Evolutionary conservation across 2,329 filamentous ascomycete species (phyloP), one percentile per base, ranked within the genome.

Genomic region (Aspergillus cejpii): DNA sequence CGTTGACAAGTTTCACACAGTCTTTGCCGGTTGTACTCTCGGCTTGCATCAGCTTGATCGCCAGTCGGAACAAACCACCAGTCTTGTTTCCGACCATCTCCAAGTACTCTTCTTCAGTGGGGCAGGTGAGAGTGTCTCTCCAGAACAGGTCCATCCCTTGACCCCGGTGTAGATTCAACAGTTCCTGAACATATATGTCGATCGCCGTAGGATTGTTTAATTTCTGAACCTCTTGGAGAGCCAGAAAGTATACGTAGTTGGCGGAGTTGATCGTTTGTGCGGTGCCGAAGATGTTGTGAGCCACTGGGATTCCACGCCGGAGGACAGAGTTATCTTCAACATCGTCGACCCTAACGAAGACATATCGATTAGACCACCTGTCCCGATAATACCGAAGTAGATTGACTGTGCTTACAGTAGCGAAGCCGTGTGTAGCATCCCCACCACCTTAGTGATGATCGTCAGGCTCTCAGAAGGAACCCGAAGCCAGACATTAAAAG

Each of bases 1-100:
- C 54, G 44, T 71, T 94, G 60, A 94, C 87, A 14, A 98, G 80
- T 14, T 87, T 61, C 12, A 71, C 67, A 41, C 68, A 71, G 49
- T 74, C 68, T 38, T 59, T 65, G n/a, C 50, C 62, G 2, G 64
- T 59, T 6, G 48, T 46, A 37, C 64, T 67, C 43, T 71, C 67
- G 3, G 66, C 65, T 48, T 70, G 66, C 71, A 74, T 74, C 12
- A 75, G 51, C 44, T 71, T 68, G 11, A 69, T 60, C 1, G 69
- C 67, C 6, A 75, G 57, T 8, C 69, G 60, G 54, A 75, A 74
- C 8, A 75, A 55, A 3, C 69, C 72, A 3, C 72, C 72, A 0
- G 72, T 75, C 48, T 75, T 74, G 43, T 73, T 71, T 20, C 68
- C 68, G 7, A 74, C 68, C 72, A 75, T 75, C 42, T 70, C 63